Conservation (phyloP, 2,329 filamentous ascomycete species). For the Pseudogymnoascus sp. region DNA sequence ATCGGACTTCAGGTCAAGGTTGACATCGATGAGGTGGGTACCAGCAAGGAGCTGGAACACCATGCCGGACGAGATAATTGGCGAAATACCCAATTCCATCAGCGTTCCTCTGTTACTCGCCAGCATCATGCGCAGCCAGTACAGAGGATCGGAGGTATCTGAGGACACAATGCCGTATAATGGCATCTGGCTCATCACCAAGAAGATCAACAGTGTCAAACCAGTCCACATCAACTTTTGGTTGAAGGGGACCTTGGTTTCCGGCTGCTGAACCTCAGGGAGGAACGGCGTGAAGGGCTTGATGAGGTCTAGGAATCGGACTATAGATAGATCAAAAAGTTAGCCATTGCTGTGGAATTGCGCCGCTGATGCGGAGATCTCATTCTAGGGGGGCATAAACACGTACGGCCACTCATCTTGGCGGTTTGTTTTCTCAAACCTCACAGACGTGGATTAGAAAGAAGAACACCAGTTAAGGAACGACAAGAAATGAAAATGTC, state of each 20-base stretch:
- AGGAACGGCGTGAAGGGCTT: conserved; percentile 99
- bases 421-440: conserved; percentile 29
- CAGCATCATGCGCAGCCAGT: conserved; percentile 99
- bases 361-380: conserved; percentile 13
- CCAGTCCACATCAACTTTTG: conserved; percentile 95
- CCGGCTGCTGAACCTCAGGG: conserved; percentile 95
- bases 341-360: conserved; percentile 18
- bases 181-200: conserved; percentile 99
- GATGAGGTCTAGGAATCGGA: conserved; percentile 98
- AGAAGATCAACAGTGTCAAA: conserved; percentile 92
- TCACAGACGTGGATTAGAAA: conserved; percentile 30
- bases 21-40: conserved; percentile 99
- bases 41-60: conserved; percentile 99
- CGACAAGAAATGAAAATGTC: conserved; percentile 14
- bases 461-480: conserved; percentile 25
- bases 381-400: conserved; percentile 14
- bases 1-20: conserved; percentile 99
- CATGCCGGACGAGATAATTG: conserved; percentile 99
- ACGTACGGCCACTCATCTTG: conserved; percentile 38
- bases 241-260: conserved; percentile 98
- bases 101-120: conserved; percentile 95
- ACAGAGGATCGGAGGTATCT: conserved; percentile 94
- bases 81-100: conserved; percentile 95
- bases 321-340: conserved; percentile 39
- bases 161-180: conserved; percentile 98